These are phyloP conservation scores for Musa itinerans DNA, from an alignment of 176 grass and related monocot genomes.

Conservation along the genomic window DNA sequence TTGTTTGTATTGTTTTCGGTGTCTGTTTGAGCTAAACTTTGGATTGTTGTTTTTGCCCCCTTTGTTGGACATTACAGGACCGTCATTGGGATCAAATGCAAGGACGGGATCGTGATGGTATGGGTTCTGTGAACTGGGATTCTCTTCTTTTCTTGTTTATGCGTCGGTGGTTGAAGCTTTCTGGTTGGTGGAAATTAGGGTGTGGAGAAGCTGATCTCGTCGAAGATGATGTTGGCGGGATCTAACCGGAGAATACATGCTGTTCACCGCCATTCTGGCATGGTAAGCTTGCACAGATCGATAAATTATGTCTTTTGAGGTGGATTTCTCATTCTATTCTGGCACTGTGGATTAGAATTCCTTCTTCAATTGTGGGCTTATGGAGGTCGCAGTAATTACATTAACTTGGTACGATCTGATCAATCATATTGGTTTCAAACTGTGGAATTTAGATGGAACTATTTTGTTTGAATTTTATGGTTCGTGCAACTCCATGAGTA, in stretches of 20 bases:
- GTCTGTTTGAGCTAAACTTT: constrained; percentile 8
- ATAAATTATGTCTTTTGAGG: too few species aligned
- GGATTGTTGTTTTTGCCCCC: constrained; percentile 9
- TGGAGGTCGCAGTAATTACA: background rate
- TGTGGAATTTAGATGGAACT: too few species aligned
- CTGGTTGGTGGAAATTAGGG: constrained; percentile 37
- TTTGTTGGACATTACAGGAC: constrained; percentile 32
- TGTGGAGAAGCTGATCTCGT: constrained; percentile 69
- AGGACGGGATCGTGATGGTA: constrained; percentile 84
- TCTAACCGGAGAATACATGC: constrained; percentile 89
- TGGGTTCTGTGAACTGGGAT: background rate
- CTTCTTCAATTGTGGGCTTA: background rate
- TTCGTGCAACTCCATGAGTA: too few species aligned
- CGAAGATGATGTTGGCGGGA: constrained; percentile 71
- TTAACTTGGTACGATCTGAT: background rate
- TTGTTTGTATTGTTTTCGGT: background rate
- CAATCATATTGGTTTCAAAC: too few species aligned
- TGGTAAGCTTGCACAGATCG: constrained; percentile 35
- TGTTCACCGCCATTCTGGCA: constrained; percentile 54
- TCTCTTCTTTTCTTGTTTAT: background rate
- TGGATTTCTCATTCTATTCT: background rate
- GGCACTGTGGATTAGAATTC: constrained; percentile 2
- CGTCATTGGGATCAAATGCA: constrained; percentile 87
- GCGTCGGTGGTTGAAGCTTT: constrained; percentile 1
- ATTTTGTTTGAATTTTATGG: too few species aligned